Conservation (phyloP, 108 stramenopile genomes). For the Pelagomonas calceolata region DNA sequence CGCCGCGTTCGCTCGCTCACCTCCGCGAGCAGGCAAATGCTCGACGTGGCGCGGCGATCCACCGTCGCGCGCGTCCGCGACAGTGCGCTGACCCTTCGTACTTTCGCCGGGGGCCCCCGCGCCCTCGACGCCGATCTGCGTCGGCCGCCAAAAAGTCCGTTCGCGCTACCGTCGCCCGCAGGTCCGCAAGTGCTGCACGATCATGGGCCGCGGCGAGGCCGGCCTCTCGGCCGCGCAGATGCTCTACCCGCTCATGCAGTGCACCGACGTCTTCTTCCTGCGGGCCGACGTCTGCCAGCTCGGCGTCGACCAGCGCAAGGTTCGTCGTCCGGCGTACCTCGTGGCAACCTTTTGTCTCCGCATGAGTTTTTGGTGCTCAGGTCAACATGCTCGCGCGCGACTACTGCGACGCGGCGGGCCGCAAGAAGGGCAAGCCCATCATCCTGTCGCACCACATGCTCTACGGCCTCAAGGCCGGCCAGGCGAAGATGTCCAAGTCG, state of each 20-base stretch:
- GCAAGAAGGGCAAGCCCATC: conserved; percentile 88
- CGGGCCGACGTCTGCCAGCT: conserved; percentile 98
- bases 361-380: not conserved
- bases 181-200: conserved; percentile 97
- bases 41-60: conserved; percentile 91
- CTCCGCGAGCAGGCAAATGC: too few species aligned
- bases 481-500: conserved; percentile 98
- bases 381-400: conserved; percentile 99
- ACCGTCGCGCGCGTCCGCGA: conserved; percentile 80
- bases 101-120: too few species aligned
- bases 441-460: conserved; percentile 86
- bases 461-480: conserved; percentile 93
- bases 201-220: conserved; percentile 95
- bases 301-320: conserved; percentile 96
- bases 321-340: too few species aligned
- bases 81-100: too few species aligned
- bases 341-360: conserved; percentile 4
- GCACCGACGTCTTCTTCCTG: conserved; percentile 98
- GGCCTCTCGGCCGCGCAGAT: conserved; percentile 88
- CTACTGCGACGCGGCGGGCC: conserved; percentile 82
- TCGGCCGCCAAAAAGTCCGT: too few species aligned
- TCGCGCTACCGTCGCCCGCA: too few species aligned
- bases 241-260: conserved; percentile 96
- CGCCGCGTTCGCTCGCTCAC: too few species aligned
- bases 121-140: too few species aligned